Evolutionary conservation across 2,329 filamentous ascomycete genomes (phyloP).

Genomic region (Nemania serpens): DNA sequence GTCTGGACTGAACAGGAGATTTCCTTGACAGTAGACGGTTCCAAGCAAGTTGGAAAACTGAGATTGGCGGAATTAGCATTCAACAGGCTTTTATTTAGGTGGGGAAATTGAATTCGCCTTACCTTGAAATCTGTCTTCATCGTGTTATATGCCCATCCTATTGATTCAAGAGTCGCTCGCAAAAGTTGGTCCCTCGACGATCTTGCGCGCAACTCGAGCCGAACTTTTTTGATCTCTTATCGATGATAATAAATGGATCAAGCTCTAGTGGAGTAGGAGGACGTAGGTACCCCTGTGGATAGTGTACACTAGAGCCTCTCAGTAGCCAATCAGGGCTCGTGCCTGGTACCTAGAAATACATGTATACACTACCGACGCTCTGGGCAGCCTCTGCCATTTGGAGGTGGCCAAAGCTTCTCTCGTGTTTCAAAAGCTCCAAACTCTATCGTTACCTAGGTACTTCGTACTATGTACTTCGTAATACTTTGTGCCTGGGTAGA

Average conservation of each 20-base stretch:
- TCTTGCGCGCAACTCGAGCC: not conserved
- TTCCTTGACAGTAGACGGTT: slow-evolving; percentile 98
- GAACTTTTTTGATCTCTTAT: slow-evolving; percentile 40
- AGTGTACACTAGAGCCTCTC: not conserved
- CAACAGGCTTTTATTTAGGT: not conserved
- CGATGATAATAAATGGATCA: slow-evolving; percentile 35
- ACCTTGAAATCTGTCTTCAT: slow-evolving; percentile 99
- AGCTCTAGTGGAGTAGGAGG: not conserved
- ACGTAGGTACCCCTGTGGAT: too few species aligned
- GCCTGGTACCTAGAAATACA: not conserved
- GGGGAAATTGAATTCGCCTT: slow-evolving; percentile 31
- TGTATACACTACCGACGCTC: not conserved
- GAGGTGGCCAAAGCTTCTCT: slow-evolving; percentile 31
- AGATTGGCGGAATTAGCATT: slow-evolving; percentile 15
- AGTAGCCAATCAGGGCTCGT: not conserved
- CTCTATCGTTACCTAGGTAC: slow-evolving; percentile 6
- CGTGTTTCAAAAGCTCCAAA: slow-evolving; percentile 26
- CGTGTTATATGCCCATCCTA: slow-evolving; percentile 42
- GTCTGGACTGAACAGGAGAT: slow-evolving; percentile 94
- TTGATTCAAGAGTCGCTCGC: slow-evolving; percentile 1
- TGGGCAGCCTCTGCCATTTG: not conserved
- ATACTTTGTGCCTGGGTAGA: too few species aligned
- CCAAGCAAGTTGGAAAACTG: slow-evolving; percentile 98
- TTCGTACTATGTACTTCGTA: not conserved
- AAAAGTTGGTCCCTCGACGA: not conserved